phyloP scores from a whole-genome alignment of 768 basidiomycete genomes.

The Podaxis mareebaensis region DNA sequence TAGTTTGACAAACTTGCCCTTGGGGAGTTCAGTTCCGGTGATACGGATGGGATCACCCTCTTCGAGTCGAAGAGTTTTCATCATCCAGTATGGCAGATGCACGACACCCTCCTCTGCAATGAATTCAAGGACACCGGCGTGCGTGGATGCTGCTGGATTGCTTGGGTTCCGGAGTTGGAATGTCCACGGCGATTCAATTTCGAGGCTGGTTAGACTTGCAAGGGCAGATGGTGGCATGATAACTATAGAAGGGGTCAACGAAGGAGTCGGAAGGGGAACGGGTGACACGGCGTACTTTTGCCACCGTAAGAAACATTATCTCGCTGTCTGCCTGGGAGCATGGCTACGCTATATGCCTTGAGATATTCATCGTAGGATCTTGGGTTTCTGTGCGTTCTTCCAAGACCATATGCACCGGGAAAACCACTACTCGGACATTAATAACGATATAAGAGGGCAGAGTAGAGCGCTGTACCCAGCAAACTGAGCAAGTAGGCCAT shows the following conservation, averaged over 20 bases:
- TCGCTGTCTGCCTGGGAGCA: conserved; percentile 84
- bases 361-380: conserved; percentile 89
- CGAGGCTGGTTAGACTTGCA: conserved; percentile 82
- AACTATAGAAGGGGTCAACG: conserved; percentile 49
- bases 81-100: conserved; percentile 99
- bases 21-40: conserved; percentile 82
- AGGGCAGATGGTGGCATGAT: conserved; percentile 97
- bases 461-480: conserved; percentile 46
- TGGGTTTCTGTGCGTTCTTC: conserved; percentile 52
- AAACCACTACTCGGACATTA: conserved; percentile 45
- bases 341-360: conserved; percentile 93
- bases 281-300: conserved; percentile 63
- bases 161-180: conserved; percentile 93
- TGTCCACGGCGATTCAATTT: conserved; percentile 92
- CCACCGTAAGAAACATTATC: conserved; percentile 96
- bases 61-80: conserved; percentile 90
- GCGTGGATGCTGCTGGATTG: conserved; percentile 83
- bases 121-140: conserved; percentile 98
- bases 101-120: conserved; percentile 96
- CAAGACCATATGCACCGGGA: conserved; percentile 47
- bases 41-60: conserved; percentile 97
- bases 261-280: conserved; percentile 11
- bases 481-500: conserved; percentile 64
- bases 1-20: conserved; percentile 95
- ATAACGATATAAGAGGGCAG: conserved; percentile 8